Evolutionary conservation across 2,329 filamentous ascomycete genomes (phyloP), one percentile per base, ranked within the genome.

Genomic region (Clonostachys byssicola): DNA sequence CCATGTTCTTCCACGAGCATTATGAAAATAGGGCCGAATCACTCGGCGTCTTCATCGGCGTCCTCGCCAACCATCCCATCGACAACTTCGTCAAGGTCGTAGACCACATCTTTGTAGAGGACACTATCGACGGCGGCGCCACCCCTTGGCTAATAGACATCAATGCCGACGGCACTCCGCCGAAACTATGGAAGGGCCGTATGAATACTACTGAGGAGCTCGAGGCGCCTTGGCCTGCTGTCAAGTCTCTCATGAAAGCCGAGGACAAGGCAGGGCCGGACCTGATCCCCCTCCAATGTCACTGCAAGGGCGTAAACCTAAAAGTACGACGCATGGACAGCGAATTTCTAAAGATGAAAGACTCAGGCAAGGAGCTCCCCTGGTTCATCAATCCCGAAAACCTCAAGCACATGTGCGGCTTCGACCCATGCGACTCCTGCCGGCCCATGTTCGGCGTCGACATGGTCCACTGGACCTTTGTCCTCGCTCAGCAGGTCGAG

Each of bases 361-460:
- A 59, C 63, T 20, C 20, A 3, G 40, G 40, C n/a, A 17, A 20
- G 7, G 16, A 42, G 1, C 40, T 42, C 40, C 13, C 40, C 13
- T 68, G 59, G 49, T 73, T 69, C 44, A 58, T 78, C 13, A 68
- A 76, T 38, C 20, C 40, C 13, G 17, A n/a, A n/a, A 18, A n/a
- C 1, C 18, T 18, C 18, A 43, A 43, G 23, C 34, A 43, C 42
- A 12, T 18, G 18, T 30, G 17, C 17, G 16, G 16, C 42, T 30
- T 33, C 16, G 42, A 33, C 16, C 18, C 42, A 7, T 43, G 42
- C 42, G 23, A 43, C 20, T 43, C 42, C 4, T 43, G 42, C 30
- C 42, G 42, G 12, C 20, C 34, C 17, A 30, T 30, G 17, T 16
- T 33, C 12, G 42, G 42, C 7, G 14, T 12, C 14, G 36, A 39